Evolutionary conservation across 1,284 basidiomycete species (phyloP).

Genomic region (Mycocalia duriaeana): DNA sequence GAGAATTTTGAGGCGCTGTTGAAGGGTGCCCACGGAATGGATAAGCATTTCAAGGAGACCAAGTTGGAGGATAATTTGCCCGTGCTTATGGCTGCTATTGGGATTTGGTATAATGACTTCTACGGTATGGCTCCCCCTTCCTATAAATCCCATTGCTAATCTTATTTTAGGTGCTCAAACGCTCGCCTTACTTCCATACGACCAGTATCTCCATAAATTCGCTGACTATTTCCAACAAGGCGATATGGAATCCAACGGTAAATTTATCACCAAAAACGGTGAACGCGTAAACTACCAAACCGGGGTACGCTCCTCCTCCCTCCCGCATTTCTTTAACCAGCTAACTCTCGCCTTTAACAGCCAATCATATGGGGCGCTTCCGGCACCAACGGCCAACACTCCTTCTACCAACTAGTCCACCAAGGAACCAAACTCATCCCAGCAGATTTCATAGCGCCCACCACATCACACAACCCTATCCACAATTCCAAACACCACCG

Average conservation of each 20-base stretch:
- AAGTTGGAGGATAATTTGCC: slow-evolving; percentile 91
- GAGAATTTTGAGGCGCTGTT: slow-evolving; percentile 92
- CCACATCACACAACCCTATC: slow-evolving; percentile 91
- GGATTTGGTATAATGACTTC: slow-evolving; percentile 99
- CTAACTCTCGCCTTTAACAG: slow-evolving; percentile 28
- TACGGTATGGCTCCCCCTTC: slow-evolving; percentile 49
- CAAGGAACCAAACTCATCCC: slow-evolving; percentile 93
- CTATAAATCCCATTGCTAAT: not conserved
- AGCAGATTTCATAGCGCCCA: slow-evolving; percentile 92
- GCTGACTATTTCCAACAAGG: slow-evolving; percentile 99
- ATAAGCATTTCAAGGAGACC: slow-evolving; percentile 89
- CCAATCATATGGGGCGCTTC: slow-evolving; percentile 99
- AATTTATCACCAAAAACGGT: slow-evolving; percentile 91
- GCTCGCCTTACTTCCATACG: slow-evolving; percentile 92
- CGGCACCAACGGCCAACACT: slow-evolving; percentile 98
- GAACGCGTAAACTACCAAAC: slow-evolving; percentile 94
- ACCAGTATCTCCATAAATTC: slow-evolving; percentile 98
- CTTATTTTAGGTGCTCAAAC: slow-evolving; percentile 57
- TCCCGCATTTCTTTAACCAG: slow-evolving; percentile 8
- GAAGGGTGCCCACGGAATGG: slow-evolving; percentile 94
- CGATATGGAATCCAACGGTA: slow-evolving; percentile 99
- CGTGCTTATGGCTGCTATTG: slow-evolving; percentile 86
- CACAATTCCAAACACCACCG: slow-evolving; percentile 87
- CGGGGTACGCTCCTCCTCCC: slow-evolving; percentile 54
- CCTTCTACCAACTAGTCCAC: slow-evolving; percentile 98